These are phyloP conservation scores for Pseudocercospora musae DNA, from an alignment of 2,329 filamentous ascomycete genomes.

Conservation along the genomic window DNA sequence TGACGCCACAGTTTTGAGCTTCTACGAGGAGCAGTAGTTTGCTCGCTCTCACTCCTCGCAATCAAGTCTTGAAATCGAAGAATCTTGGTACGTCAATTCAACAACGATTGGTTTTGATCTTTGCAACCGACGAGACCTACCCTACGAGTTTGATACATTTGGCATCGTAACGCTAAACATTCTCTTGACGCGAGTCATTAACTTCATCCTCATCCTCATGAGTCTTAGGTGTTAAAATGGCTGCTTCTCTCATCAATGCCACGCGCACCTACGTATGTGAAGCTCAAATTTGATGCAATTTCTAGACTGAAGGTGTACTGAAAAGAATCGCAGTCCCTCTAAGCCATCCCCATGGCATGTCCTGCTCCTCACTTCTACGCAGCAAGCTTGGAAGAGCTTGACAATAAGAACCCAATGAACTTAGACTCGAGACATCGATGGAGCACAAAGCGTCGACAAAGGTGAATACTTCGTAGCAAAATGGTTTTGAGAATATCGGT, in stretches of 20 bases:
- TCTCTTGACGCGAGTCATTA: too few species aligned
- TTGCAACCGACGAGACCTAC: too few species aligned
- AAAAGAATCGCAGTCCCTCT: conserved; percentile 21
- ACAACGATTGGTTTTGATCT: too few species aligned
- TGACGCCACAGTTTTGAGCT: too few species aligned
- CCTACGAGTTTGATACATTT: too few species aligned
- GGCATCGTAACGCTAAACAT: too few species aligned
- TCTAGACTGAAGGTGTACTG: background rate
- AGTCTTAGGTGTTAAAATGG: too few species aligned
- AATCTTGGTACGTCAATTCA: too few species aligned
- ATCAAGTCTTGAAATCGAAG: too few species aligned
- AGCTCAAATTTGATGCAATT: too few species aligned
- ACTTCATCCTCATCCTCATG: background rate
- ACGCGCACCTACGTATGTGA: conserved; percentile 13
- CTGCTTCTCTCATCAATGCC: conserved; percentile 10
- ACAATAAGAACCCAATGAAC: conserved; percentile 17
- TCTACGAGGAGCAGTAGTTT: too few species aligned
- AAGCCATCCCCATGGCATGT: conserved; percentile 28
- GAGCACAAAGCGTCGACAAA: conserved; percentile 20
- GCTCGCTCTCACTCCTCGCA: too few species aligned
- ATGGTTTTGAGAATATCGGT: conserved; percentile 41
- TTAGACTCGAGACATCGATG: conserved; percentile 10
- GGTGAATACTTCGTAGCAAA: conserved; percentile 26
- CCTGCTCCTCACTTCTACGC: background rate
- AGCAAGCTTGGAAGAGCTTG: conserved; percentile 11